A percentile compares a stretch with the other conserved stretches of the same genome.
Evolutionary conservation across 768 basidiomycete species (phyloP).

Genomic region (Serendipita sp.): DNA sequence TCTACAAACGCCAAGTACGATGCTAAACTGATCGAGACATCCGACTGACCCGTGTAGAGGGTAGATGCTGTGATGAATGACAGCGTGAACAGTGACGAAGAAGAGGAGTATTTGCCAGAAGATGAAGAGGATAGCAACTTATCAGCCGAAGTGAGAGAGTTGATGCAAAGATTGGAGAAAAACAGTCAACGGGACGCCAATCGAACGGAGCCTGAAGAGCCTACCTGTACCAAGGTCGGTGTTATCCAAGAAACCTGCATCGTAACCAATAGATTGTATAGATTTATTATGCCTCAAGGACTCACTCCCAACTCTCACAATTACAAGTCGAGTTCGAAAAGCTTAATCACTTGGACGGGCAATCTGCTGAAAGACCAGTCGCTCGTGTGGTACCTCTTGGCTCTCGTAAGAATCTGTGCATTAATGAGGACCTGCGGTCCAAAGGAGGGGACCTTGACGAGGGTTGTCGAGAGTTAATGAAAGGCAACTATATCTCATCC

Average conservation of each 20-base stretch:
- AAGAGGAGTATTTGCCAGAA: constrained; percentile 60
- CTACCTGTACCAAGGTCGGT: constrained; percentile 38
- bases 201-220: constrained; percentile 24
- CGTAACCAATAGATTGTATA: constrained; percentile 18
- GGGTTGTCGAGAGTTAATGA: constrained; percentile 65
- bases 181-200: neutral
- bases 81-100: constrained; percentile 24
- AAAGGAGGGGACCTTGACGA: constrained; percentile 63
- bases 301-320: constrained; percentile 90
- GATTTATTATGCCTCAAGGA: constrained; percentile 88
- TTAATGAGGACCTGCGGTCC: constrained; percentile 61
- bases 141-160: constrained; percentile 58
- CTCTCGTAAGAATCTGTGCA: constrained; percentile 82
- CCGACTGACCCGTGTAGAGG: neutral
- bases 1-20: constrained; percentile 24
- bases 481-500: constrained; percentile 31
- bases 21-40: neutral
- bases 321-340: constrained; percentile 70
- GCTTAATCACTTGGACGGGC: constrained; percentile 26
- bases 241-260: neutral
- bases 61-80: neutral
- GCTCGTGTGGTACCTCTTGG: constrained; percentile 70
- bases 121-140: constrained; percentile 41
- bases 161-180: constrained; percentile 57
- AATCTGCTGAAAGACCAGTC: constrained; percentile 15